Base-by-base conservation (phyloP, 441 rosid species). In the Aquilaria agallochum region DNA sequence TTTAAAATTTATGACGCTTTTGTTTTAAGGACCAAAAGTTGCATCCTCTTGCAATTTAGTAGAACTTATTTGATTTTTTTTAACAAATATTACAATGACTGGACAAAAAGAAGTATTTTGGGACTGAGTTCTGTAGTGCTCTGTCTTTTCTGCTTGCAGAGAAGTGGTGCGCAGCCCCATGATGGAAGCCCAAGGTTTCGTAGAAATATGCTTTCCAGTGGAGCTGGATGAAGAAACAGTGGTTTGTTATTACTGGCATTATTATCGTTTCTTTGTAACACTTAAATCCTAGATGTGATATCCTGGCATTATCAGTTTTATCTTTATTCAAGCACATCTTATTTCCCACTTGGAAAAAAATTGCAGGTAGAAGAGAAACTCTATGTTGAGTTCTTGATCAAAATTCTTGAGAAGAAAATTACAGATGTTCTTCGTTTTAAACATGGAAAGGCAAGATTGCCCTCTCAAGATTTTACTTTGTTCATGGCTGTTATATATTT, bases 121-220 rank as follows among this genome's bases (percentile, higher is more conserved):
- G 7, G 7, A 36, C 42, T 36, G 7, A 36, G 5, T 36, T 8
- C 42, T 36, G 42, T 36, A 3, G 42, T 36, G 42, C 42, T 8
- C 7, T 36, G 1, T 36, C 42, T 36, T 36, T 36, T 36, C 5
- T 55, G 67, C 67, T 69, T 74, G 65, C 67, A 93, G 98, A 76
- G 96, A 93, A 76, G 85, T 83, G 54, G 97, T 93, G 46, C 77
- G 65, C 64, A 93, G 97, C 73, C 94, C 91, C 44, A 93, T 93
- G 97, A 97, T 90, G 14, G 94, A 90, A 83, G 98, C 87, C 55
- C 98, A 93, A 60, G 84, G 98, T 70, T 88, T 89, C 31, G 97
- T 93, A 72, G 92, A 90, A 83, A 74, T 90, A 72, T 88, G 96
- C 85, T 92, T 90, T 86, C 98, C 98, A 50, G 84, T 92, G 65